Percentiles rank a stretch among this genome's conserved stretches.
These are phyloP conservation scores for Neonectria punicea DNA, from an alignment of 2,329 filamentous ascomycete species.

Conservation along the genomic window DNA sequence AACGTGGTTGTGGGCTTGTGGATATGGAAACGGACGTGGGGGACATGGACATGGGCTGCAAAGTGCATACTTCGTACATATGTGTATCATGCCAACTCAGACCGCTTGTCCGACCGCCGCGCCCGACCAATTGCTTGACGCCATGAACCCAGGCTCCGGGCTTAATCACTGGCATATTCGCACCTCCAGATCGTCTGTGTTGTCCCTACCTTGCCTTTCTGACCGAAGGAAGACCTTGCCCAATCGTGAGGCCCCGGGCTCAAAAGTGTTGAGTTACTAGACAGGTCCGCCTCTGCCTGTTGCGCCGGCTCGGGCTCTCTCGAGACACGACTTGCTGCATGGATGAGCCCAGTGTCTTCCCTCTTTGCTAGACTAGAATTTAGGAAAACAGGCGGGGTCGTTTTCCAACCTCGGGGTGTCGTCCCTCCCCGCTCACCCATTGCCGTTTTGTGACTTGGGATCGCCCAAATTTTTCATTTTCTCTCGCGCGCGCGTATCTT, in stretches of 20 bases:
- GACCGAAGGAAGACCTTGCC: neutral
- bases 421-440: neutral
- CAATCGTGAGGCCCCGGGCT: constrained; percentile 3
- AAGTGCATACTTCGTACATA: constrained; percentile 36
- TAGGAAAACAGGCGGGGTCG: constrained; percentile 17
- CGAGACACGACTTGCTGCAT: constrained; percentile 4
- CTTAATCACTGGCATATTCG: constrained; percentile 7
- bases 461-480: neutral
- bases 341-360: neutral
- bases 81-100: constrained; percentile 43
- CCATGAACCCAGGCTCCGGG: constrained; percentile 4
- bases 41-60: constrained; percentile 28
- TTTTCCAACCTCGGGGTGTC: neutral
- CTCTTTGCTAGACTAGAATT: too few relatives aligned
- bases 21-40: constrained; percentile 27
- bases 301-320: neutral
- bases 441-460: neutral
- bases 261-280: constrained; percentile 20
- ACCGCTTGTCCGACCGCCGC: constrained; percentile 35
- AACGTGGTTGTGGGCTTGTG: constrained; percentile 22
- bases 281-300: neutral
- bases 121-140: constrained; percentile 16
- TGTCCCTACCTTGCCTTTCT: constrained; percentile 18
- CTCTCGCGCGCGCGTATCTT: neutral
- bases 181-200: constrained; percentile 1